Evolutionary conservation across 2,329 filamentous ascomycete species (phyloP), one percentile per base, ranked within the genome.

Genomic region (Phyllosticta ampelicida): DNA sequence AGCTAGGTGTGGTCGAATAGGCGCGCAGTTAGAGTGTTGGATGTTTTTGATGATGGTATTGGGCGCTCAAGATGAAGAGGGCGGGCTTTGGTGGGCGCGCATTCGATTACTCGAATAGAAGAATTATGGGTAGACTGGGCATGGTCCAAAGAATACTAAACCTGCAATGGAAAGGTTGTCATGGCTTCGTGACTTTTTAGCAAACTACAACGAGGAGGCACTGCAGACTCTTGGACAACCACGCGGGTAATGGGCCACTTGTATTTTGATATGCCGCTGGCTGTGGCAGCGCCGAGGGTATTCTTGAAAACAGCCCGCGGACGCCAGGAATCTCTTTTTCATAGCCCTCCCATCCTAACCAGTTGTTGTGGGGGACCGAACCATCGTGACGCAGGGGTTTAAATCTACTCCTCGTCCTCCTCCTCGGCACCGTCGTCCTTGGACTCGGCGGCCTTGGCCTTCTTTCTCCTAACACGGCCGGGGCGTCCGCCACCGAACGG

Each of bases 391-490:
- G 51, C 16, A 23, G 48, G n/a, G 2, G 23, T 26, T 48, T 61
- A 19, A 60, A 65, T 69, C 64, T 75, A 73, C 72, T 80, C 77
- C 75, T 95, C 90, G 70, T 95, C 36, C 36, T 44, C 90, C 75
- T 95, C 92, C 72, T 89, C 91, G 69, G 86, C 90, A 67, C 84
- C 92, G 61, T 79, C 89, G 68, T 86, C 88, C 74, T 84, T 86
- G 77, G 86, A 86, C 81, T 95, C 90, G 63, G 90, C 90, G 69
- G 94, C 89, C 83, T 90, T 92, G 77, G 91, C 89, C 91, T 97
- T 99, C 94, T 97, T 99, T 85, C 94, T 95, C 79, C 90, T 86
- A 74, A 96, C 92, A 85, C 94, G 94, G 70, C 94, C 94, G 72
- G 90, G 90, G 71, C 94, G 91, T 75, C 94, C 94, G 76, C 91